Conservation (phyloP, 805 yeast genomes). For the Scheffersomyces ergatensis region DNA sequence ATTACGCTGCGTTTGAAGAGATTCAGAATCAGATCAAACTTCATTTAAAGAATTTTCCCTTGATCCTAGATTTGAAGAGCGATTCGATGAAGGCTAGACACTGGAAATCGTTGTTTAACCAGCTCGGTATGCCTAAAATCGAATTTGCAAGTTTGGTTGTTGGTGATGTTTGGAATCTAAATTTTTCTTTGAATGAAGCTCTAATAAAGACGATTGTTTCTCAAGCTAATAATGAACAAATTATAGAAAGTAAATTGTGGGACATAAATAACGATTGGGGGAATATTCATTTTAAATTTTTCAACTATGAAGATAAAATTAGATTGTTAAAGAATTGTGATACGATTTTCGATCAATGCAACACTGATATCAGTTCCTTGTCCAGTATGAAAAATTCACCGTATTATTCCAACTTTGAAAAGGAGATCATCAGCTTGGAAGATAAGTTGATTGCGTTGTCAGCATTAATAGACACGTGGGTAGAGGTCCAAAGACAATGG, state of each 20-base stretch:
- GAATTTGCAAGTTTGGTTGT: conserved; percentile 35
- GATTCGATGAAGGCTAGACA: conserved; percentile 64
- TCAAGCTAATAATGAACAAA: conserved; percentile 71
- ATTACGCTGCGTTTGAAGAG: conserved; percentile 65
- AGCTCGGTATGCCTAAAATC: conserved; percentile 21
- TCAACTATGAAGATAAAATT: conserved; percentile 49
- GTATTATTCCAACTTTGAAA: conserved; percentile 58
- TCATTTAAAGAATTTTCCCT: conserved; percentile 33
- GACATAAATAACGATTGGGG: conserved; percentile 59
- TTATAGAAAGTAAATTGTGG: conserved; percentile 56
- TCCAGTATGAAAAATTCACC: conserved; percentile 71
- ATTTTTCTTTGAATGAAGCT: conserved; percentile 44
- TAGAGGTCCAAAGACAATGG: conserved; percentile 88
- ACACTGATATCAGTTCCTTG: conserved; percentile 60
- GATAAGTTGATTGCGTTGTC: conserved; percentile 49
- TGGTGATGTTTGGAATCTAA: conserved; percentile 61
- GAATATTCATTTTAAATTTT: conserved; percentile 46
- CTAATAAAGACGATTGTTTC: conserved; percentile 48
- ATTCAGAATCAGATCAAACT: conserved; percentile 47
- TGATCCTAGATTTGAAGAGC: conserved; percentile 48
- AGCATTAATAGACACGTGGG: conserved; percentile 63
- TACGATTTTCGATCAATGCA: conserved; percentile 51
- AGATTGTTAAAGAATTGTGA: conserved; percentile 70
- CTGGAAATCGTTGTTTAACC: conserved; percentile 51
- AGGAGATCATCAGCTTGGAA: conserved; percentile 54